Conservation (phyloP, 208 protist species). For the Acanthamoeba lenticulata region DNA sequence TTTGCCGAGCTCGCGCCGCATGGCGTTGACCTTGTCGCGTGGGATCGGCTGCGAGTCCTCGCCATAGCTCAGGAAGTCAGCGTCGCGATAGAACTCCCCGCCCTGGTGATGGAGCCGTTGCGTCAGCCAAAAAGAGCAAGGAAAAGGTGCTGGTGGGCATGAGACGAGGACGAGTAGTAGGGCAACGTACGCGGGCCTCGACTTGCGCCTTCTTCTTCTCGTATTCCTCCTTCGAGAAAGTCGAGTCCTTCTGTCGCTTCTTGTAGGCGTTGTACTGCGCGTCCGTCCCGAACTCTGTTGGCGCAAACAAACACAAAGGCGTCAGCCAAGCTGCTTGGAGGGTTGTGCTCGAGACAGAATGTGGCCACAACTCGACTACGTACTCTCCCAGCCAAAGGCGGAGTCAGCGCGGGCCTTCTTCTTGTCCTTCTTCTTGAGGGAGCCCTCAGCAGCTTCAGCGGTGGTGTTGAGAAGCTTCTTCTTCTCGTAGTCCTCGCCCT, state of each 20-base stretch:
- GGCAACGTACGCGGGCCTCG: not conserved
- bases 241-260: slow-evolving; percentile 47
- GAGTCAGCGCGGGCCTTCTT: slow-evolving; percentile 7
- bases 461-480: slow-evolving; percentile 49
- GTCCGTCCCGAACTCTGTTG: not conserved
- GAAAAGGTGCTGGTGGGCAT: too few species aligned
- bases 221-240: slow-evolving; percentile 45
- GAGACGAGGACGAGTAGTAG: too few species aligned
- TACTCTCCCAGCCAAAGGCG: not conserved
- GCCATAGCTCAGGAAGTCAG: slow-evolving; percentile 1
- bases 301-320: not conserved
- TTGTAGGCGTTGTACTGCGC: slow-evolving; percentile 60
- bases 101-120: not conserved
- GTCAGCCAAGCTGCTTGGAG: not conserved
- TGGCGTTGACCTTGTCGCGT: not conserved
- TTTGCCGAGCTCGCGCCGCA: not conserved
- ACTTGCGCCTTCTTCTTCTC: slow-evolving; percentile 2
- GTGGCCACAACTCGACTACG: not conserved
- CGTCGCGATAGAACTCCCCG: not conserved
- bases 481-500: slow-evolving; percentile 66
- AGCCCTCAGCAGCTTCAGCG: not conserved
- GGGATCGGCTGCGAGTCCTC: not conserved
- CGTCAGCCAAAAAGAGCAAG: not conserved
- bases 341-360: too few species aligned
- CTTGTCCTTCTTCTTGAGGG: slow-evolving; percentile 36